Conservation (phyloP, 179 eudicot genomes). For the Amaranthus tricolor region DNA sequence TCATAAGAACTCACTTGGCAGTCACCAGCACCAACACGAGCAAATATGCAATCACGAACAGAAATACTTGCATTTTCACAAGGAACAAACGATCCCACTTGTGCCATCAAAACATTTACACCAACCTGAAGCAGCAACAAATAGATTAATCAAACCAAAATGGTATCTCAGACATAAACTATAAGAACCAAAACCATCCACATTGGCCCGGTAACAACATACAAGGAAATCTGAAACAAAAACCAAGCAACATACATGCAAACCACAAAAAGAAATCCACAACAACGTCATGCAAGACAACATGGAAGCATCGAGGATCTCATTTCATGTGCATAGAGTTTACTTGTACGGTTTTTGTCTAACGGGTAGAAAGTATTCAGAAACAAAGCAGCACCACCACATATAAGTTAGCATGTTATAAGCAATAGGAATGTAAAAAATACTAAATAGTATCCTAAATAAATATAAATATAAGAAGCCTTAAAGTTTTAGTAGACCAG, state of each 20-base stretch:
- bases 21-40: slow-evolving; percentile 99
- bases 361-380: neutral
- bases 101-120: slow-evolving; percentile 92
- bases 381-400: neutral
- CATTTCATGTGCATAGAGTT: neutral
- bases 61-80: slow-evolving; percentile 92
- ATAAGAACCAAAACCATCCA: neutral
- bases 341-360: neutral
- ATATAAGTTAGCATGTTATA: neutral
- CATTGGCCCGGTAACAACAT: neutral
- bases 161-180: neutral
- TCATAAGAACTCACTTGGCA: slow-evolving; percentile 67
- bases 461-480: no score
- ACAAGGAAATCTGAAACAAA: neutral
- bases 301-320: neutral
- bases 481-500: no score
- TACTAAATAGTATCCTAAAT: neutral
- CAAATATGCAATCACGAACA: slow-evolving; percentile 95
- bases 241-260: neutral
- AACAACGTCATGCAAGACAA: neutral
- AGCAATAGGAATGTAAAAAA: neutral
- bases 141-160: neutral
- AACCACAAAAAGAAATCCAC: no score
- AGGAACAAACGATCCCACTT: slow-evolving; percentile 91
- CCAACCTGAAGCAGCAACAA: slow-evolving; percentile 65